Evolutionary conservation across 179 eudicot species (phyloP), one percentile per base, ranked within the genome.

Genomic region (Silene noctiflora): DNA sequence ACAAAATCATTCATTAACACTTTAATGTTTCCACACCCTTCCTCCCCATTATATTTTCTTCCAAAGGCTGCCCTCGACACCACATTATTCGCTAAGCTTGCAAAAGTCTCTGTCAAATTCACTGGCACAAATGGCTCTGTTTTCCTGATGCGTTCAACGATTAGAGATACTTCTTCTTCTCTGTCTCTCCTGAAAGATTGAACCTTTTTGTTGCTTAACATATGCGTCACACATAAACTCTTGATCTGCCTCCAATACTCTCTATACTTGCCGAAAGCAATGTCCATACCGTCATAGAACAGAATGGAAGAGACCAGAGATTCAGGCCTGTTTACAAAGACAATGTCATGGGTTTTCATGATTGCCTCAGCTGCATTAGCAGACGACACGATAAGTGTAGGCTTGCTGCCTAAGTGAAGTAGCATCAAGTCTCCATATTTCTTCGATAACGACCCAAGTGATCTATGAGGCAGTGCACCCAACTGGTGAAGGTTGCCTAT

Each of bases 401-500:
- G 86, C 48, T 73, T 59, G 1, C 72, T 62, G 4, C 90, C 90
- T 0, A 85, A 11, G 12, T 77, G 82, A 14, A 88, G 78, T 22
- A 83, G 27, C 87, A 88, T 83, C 53, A 86, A 73, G 5, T 83
- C 75, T 19, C 88, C 91, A 66, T 86, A 62, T 71, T 53, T 35
- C 20, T 27, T 71, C 20, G 89, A 73, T 13, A 89, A 53, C 4
- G 77, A 48, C 12, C 13, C 78, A 7, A 87, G 80, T 9, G 90
- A 83, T 6, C 85, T 82, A 69, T 88, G 91, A 51, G 84, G 87
- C 25, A 55, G 53, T 6, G 17, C 17, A 24, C 85, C 84, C 0
- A 84, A 69, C 27, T 86, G 86, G 79, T 84, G 88, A 61, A 88
- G 79, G 80, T 88, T 84, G 13, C 91, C 91, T 29, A 88, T 25